Base-by-base conservation (phyloP, 305 asterid genomes). In the Plantago rigida region DNA sequence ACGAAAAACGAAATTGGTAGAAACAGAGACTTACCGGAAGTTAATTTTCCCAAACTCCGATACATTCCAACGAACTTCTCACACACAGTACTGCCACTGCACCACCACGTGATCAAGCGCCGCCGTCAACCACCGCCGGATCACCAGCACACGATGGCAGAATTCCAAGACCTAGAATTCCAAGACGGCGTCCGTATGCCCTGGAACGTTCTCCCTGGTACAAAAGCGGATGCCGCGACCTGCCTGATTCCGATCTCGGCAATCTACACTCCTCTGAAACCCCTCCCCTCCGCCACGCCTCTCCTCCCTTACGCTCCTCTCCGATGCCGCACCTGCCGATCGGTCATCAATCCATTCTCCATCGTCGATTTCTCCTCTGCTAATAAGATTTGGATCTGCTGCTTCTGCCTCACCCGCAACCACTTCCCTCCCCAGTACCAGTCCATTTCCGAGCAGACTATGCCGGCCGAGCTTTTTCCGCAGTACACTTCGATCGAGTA, bases 401-500 rank as follows among this genome's bases (percentile, higher is more conserved):
- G 87, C 76, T 92, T 92, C 75, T 89, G 97, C 69, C 83, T 83
- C 64, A 85, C 82, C 46, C 82, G 99, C 24, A 92, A 92, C 64
- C 89, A 80, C 72, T 92, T 92, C 60, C 99, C 97, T 53, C 84
- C 78, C 51, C 87, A 85, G 66, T 89, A 89, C 75, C 99, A 92
- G 78, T 81, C 84, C 47, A 86, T 92, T 22, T 79, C 95, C 11
- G 99, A 92, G 9, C 78, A 85, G 55, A 85, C 78, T 72, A 64
- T 89, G 58, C 99, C 99, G 2, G 99, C 94, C n/a, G 97, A 92
- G 79, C 90, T 92, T 24, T 92, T 83, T 64, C 91, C 99, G 19
- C 97, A 89, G 75, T 82, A 78, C 60, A 92, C 97, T 10, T 88
- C 97, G 5, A 83, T 92, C 36, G 99, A 89, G 76, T 92, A 92